These are phyloP conservation scores for Acanthamoeba pearcei DNA, from an alignment of 208 protist genomes.

Conservation along the genomic window DNA sequence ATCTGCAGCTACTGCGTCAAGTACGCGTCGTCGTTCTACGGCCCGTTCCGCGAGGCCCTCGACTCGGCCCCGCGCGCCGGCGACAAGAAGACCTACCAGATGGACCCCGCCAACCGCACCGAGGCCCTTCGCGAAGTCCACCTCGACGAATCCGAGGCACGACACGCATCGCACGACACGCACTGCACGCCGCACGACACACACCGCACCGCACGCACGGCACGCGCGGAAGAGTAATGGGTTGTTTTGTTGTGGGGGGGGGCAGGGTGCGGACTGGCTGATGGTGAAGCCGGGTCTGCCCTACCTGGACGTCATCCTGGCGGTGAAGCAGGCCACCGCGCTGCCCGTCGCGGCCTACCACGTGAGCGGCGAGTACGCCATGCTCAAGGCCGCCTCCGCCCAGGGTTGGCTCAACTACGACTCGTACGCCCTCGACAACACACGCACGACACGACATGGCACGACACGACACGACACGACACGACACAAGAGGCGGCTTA, in stretches of 20 bases:
- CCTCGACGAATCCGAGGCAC: constrained; percentile 77
- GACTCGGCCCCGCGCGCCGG: constrained; percentile 87
- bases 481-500: no score
- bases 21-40: constrained; percentile 93
- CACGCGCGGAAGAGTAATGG: no score
- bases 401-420: constrained; percentile 79
- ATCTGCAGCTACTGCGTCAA: constrained; percentile 90
- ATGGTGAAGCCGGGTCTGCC: constrained; percentile 93
- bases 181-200: neutral
- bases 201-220: no score
- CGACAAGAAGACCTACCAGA: constrained; percentile 90
- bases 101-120: constrained; percentile 84
- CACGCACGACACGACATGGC: neutral
- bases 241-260: neutral
- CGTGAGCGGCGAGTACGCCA: constrained; percentile 82
- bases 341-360: constrained; percentile 88
- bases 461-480: no score
- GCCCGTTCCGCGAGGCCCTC: constrained; percentile 92
- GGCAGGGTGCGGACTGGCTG: constrained; percentile 90
- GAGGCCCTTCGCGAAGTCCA: constrained; percentile 82
- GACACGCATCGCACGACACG: no score
- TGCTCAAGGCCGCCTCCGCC: constrained; percentile 80
- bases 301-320: constrained; percentile 89
- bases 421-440: neutral
- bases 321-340: constrained; percentile 80